Conservation (phyloP, 257 asterid genomes). For the Thymus mandschuricus region DNA sequence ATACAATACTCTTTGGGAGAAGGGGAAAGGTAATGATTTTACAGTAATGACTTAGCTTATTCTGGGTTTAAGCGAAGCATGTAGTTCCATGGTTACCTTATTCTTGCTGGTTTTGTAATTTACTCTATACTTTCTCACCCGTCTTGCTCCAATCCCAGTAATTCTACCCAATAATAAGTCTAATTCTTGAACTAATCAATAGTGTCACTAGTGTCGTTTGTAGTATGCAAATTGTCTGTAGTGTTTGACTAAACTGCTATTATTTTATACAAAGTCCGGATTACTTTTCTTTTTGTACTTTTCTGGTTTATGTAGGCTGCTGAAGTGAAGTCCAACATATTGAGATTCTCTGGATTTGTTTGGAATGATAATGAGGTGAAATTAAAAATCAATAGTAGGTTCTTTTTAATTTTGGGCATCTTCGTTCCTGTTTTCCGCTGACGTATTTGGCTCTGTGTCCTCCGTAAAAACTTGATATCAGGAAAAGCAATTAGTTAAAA, state of each 20-base stretch:
- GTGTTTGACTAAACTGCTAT: conserved; percentile 5
- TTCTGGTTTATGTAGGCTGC: conserved; percentile 68
- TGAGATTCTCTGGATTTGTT: conserved; percentile 89
- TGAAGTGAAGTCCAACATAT: conserved; percentile 71
- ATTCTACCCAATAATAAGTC: not conserved
- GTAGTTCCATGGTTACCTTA: conserved; percentile 6
- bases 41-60: conserved; percentile 13
- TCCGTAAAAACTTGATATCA: conserved; percentile 35
- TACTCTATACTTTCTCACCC: conserved; percentile 4
- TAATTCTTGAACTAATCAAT: not conserved
- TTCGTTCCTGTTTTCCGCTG: not conserved
- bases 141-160: conserved; percentile 12
- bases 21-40: conserved; percentile 76
- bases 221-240: conserved; percentile 6
- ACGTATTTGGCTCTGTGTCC: conserved; percentile 20
- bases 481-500: conserved; percentile 81
- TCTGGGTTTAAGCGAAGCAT: conserved; percentile 5
- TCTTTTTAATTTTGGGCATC: too few relatives aligned
- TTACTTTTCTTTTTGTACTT: conserved; percentile 19
- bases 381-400: not conserved
- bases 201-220: too few relatives aligned
- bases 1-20: conserved; percentile 80
- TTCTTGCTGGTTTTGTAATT: not conserved
- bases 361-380: conserved; percentile 90
- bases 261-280: conserved; percentile 3